A percentile compares a stretch with the other conserved stretches of the same genome.
These are phyloP conservation scores for Neoboletus subvelutipes DNA, from an alignment of 768 basidiomycete species.

Conservation along the genomic window DNA sequence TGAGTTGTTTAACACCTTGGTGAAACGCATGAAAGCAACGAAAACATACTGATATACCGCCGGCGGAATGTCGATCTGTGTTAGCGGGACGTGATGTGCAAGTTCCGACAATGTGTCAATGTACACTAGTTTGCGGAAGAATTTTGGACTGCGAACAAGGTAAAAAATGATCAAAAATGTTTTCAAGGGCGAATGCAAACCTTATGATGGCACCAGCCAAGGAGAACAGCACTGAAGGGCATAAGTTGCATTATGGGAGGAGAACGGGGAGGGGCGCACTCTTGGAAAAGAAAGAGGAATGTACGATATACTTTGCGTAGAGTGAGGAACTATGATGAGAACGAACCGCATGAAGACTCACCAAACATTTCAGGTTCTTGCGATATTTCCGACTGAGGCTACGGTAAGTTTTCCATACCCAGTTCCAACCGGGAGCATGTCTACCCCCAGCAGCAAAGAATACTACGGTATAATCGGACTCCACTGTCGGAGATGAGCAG, in stretches of 20 bases:
- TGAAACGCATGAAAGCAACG: background rate
- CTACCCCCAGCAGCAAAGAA: constrained; percentile 81
- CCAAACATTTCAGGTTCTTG: constrained; percentile 84
- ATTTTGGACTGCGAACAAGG: constrained; percentile 68
- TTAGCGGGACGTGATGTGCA: constrained; percentile 75
- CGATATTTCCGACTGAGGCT: constrained; percentile 80
- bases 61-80: constrained; percentile 83
- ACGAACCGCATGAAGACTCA: constrained; percentile 33
- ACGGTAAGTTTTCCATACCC: constrained; percentile 90
- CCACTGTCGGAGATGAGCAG: constrained; percentile 49
- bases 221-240: constrained; percentile 74
- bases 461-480: constrained; percentile 85
- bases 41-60: constrained; percentile 73
- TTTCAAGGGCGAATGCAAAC: constrained; percentile 34
- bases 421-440: constrained; percentile 80
- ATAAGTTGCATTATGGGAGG: constrained; percentile 7
- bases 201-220: constrained; percentile 86
- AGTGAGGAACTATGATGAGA: constrained; percentile 8
- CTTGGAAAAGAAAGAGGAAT: constrained; percentile 86
- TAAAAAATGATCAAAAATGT: background rate
- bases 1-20: background rate
- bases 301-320: constrained; percentile 69
- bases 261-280: constrained; percentile 44
- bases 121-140: constrained; percentile 83
- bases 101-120: constrained; percentile 75